A percentile compares a stretch with the other conserved stretches of the same genome.
phyloP scores from a whole-genome alignment of 495 filamentous ascomycete species.

The Lophiotrema nucula region DNA sequence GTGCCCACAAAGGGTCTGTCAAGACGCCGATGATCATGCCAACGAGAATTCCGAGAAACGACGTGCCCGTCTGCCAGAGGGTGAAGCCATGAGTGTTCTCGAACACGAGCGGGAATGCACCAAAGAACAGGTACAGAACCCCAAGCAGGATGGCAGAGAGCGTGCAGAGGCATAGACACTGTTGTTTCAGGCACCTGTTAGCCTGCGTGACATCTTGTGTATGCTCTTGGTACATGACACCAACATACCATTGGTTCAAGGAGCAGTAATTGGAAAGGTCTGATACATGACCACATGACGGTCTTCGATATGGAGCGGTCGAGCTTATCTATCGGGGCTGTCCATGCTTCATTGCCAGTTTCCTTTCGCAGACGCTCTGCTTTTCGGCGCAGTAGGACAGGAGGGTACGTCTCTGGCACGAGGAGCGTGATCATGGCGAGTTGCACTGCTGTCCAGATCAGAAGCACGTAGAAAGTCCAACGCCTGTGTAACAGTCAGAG shows the following conservation, averaged over 20 bases:
- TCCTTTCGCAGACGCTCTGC: constrained; percentile 68
- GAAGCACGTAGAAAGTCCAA: constrained; percentile 83
- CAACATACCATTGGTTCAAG: constrained; percentile 87
- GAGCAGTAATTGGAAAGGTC: constrained; percentile 77
- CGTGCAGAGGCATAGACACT: constrained; percentile 72
- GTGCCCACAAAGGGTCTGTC: constrained; percentile 69
- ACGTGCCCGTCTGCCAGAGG: constrained; percentile 75
- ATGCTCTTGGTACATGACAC: constrained; percentile 24
- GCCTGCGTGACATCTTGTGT: constrained; percentile 13
- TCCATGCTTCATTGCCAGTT: constrained; percentile 71
- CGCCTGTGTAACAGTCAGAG: constrained; percentile 40
- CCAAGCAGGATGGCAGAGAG: constrained; percentile 82
- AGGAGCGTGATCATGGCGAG: constrained; percentile 63
- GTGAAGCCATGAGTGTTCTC: constrained; percentile 69
- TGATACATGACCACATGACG: constrained; percentile 63
- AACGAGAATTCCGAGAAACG: constrained; percentile 75
- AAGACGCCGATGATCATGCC: constrained; percentile 69
- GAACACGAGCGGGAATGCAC: constrained; percentile 84
- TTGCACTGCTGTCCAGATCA: constrained; percentile 74
- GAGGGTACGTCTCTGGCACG: constrained; percentile 88
- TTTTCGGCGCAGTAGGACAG: constrained; percentile 69
- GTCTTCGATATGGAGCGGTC: constrained; percentile 67
- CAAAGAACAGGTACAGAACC: constrained; percentile 90
- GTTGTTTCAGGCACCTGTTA: constrained; percentile 12
- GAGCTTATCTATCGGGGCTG: constrained; percentile 76